Conservation (phyloP, 306 rosid genomes). For the Castanea crenata region DNA sequence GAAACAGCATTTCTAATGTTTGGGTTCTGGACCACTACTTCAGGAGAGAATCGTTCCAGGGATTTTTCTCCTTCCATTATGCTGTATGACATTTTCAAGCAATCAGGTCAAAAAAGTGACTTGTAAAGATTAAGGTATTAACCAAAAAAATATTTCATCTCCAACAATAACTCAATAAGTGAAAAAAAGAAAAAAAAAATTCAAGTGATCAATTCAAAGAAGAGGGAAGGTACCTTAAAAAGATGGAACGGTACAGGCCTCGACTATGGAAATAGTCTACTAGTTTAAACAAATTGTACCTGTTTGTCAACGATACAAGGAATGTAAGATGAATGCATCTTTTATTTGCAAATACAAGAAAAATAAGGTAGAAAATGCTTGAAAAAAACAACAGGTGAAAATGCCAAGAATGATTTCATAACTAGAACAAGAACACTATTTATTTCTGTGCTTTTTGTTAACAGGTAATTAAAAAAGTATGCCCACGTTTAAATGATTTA, state of each 20-base stretch:
- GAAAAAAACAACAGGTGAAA: constrained; percentile 14
- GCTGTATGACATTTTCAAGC: constrained; percentile 44
- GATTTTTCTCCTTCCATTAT: constrained; percentile 97
- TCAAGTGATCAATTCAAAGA: neutral
- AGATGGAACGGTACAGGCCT: constrained; percentile 82
- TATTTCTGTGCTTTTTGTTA: neutral
- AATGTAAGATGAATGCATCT: constrained; percentile 12
- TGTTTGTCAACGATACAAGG: constrained; percentile 38
- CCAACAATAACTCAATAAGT: neutral
- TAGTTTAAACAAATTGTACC: constrained; percentile 78
- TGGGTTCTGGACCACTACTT: constrained; percentile 70
- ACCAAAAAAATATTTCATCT: constrained; percentile 4
- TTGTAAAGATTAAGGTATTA: constrained; percentile 14
- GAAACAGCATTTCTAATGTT: constrained; percentile 60
- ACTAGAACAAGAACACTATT: neutral
- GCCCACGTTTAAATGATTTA: neutral
- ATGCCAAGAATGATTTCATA: constrained; percentile 8
- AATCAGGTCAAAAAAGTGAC: constrained; percentile 17
- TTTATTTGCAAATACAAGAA: neutral
- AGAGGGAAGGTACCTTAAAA: constrained; percentile 49
- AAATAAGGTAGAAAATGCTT: neutral
- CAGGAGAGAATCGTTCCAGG: constrained; percentile 78
- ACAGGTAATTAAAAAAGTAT: neutral
- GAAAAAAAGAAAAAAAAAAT: too few species aligned
- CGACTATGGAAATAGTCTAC: constrained; percentile 74